These are phyloP conservation scores for Tubosaeta sp. DNA, from an alignment of 768 basidiomycete genomes.

Conservation along the genomic window DNA sequence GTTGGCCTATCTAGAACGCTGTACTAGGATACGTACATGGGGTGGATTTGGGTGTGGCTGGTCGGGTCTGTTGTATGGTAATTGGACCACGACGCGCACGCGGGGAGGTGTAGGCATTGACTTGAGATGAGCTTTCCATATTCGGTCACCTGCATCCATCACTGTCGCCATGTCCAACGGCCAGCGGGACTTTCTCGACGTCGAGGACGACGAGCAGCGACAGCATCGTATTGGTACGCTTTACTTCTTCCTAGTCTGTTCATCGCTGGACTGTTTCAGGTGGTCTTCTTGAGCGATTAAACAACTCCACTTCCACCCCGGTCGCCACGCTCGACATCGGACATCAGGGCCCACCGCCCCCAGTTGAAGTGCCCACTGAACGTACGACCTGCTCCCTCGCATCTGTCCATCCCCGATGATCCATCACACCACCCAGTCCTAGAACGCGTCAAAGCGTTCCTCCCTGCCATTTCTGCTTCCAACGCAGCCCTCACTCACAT, in stretches of 20 bases:
- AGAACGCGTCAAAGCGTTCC: conserved; percentile 60
- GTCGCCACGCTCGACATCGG: conserved; percentile 33
- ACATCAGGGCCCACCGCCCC: conserved; percentile 26
- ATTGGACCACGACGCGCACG: conserved; percentile 71
- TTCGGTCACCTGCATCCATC: not conserved
- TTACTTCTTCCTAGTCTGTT: not conserved
- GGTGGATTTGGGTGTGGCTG: conserved; percentile 63
- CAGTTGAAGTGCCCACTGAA: conserved; percentile 43
- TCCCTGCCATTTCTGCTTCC: conserved; percentile 62
- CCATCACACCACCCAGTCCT: conserved; percentile 43
- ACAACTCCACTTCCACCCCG: conserved; percentile 16
- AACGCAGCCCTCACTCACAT: conserved; percentile 48
- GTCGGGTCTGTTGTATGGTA: conserved; percentile 77
- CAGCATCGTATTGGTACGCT: conserved; percentile 38
- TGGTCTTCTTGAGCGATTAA: conserved; percentile 39
- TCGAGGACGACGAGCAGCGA: conserved; percentile 46
- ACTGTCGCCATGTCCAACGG: conserved; percentile 8
- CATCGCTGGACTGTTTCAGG: conserved; percentile 26
- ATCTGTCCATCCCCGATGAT: conserved; percentile 4
- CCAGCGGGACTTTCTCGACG: conserved; percentile 33
- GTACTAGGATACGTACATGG: conserved; percentile 44
- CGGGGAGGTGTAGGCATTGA: conserved; percentile 28
- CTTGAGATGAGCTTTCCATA: conserved; percentile 5
- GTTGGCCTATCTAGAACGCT: conserved; percentile 3
- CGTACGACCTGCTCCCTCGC: conserved; percentile 34